Evolutionary conservation across 805 yeast species (phyloP).

Genomic region (Kluyveromyces nonfermentans): DNA sequence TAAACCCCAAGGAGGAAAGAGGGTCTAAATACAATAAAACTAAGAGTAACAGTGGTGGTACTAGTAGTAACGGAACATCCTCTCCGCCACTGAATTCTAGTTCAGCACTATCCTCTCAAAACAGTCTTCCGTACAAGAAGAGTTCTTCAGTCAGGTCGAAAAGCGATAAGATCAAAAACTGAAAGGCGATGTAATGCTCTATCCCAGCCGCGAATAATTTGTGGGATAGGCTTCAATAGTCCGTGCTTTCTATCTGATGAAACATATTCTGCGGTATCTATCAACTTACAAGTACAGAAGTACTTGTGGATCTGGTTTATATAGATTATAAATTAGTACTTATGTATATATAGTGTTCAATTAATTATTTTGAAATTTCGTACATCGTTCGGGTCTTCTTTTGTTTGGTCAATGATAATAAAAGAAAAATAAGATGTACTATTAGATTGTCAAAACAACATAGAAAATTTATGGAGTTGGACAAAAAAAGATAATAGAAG

Average conservation of each 20-base stretch:
- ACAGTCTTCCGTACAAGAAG: neutral
- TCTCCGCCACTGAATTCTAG: neutral
- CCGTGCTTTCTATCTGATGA: neutral
- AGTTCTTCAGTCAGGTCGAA: neutral
- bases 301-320: constrained; percentile 1
- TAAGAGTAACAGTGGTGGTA: neutral
- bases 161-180: constrained; percentile 1
- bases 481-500: too few species aligned
- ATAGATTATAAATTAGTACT: constrained; percentile 4
- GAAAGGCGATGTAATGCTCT: neutral
- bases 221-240: neutral
- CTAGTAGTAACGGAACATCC: neutral
- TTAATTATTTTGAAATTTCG: neutral
- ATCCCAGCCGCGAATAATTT: neutral
- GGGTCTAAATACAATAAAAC: neutral
- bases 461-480: too few species aligned
- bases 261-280: too few species aligned
- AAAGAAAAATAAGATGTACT: too few species aligned
- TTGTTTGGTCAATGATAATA: too few species aligned
- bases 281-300: neutral
- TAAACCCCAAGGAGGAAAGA: constrained; percentile 8
- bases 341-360: constrained; percentile 4
- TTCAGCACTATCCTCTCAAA: neutral
- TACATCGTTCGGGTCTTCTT: neutral
- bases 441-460: too few species aligned